phyloP scores from a whole-genome alignment of 495 filamentous ascomycete genomes.

The Beverwykella pulmonaria region DNA sequence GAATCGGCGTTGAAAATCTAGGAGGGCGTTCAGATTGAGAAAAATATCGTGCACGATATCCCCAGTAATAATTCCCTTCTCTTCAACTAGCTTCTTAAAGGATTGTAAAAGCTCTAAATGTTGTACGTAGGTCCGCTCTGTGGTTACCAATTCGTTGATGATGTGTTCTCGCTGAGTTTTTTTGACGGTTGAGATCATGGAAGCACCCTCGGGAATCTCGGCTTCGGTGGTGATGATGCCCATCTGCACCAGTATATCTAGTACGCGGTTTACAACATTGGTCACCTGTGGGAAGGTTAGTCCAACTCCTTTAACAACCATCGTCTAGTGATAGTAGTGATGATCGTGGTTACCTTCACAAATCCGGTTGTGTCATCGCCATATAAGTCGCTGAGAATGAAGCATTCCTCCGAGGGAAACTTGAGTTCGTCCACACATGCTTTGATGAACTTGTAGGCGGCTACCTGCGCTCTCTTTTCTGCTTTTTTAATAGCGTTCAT shows the following conservation, averaged over 20 bases:
- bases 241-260: constrained; percentile 78
- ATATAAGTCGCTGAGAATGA: constrained; percentile 88
- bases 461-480: constrained; percentile 65
- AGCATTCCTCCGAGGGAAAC: constrained; percentile 78
- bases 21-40: constrained; percentile 87
- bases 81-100: constrained; percentile 85
- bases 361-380: constrained; percentile 95
- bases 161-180: constrained; percentile 84
- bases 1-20: constrained; percentile 94
- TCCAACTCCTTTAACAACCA: background rate
- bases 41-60: constrained; percentile 95
- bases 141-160: constrained; percentile 85
- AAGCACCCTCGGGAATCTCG: constrained; percentile 28
- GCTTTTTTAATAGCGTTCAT: constrained; percentile 56
- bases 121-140: constrained; percentile 97
- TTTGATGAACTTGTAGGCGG: constrained; percentile 71
- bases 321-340: background rate
- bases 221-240: constrained; percentile 59
- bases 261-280: constrained; percentile 80
- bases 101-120: constrained; percentile 93
- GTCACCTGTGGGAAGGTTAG: constrained; percentile 61
- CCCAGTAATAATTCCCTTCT: constrained; percentile 82
- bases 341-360: constrained; percentile 69
- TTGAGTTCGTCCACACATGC: constrained; percentile 71
- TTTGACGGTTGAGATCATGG: constrained; percentile 46